Evolutionary conservation across 306 rosid species (phyloP), one percentile per base, ranked within the genome.

Genomic region (Cicer arietinum): DNA sequence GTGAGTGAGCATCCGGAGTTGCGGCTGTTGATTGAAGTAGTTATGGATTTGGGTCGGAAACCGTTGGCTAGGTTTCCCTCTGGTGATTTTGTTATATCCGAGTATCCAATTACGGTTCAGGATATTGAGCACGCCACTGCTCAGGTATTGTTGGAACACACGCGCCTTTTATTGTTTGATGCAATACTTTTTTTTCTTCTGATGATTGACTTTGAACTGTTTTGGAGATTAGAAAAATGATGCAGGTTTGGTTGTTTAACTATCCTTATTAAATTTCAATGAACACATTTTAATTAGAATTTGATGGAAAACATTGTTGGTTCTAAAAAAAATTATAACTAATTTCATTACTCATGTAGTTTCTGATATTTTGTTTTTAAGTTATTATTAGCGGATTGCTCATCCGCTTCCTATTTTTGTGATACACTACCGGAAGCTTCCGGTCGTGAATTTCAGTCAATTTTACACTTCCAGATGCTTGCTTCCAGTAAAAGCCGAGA

Each of bases 1-100:
- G 84, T 90, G 10, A 75, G 83, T 43, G 96, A 91, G 74, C 98
- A 94, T 61, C 83, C 83, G 7, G 91, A 90, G 83, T 80, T 84
- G 20, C 89, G 83, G 42, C 86, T 80, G 35, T 77, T 94, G 89
- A 94, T 88, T 8, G 98, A 94, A 79, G 94, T 94, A 61, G 94
- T 94, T 8, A 86, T 90, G 97, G 97, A 94, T 83, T 91, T 94
- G 85, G 98, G 98, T 56, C 87, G 98, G 79, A 90, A 92, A 73
- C 99, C 97, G 0, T 60, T 92, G 48, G 98, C 97, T 11, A 84
- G 99, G 76, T 94, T 94, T 79, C 99, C 96, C 7, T 84, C 95
- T 3, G 95, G 96, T 0, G 98, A 94, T 76, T 90, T 85, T 64
- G 85, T 85, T 48, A 85, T 94, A 66, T 91, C 92, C 40, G 91